A percentile compares a stretch with the other conserved stretches of the same genome.
Evolutionary conservation across 2,329 filamentous ascomycete genomes (phyloP).

Genomic region (Pleomassaria siparia): DNA sequence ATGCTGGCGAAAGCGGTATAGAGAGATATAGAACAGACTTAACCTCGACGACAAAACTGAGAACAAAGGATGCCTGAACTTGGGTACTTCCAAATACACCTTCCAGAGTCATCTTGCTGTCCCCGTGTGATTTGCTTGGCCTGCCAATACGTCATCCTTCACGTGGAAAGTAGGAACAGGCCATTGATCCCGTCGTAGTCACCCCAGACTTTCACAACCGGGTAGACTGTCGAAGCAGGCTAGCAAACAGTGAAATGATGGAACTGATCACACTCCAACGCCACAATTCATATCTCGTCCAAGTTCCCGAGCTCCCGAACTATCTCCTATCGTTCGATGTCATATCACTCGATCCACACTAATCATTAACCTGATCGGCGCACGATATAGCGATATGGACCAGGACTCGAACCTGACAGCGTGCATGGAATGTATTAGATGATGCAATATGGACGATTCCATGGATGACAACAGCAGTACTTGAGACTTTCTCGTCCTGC

Average conservation of each 20-base stretch:
- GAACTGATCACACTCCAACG: background rate
- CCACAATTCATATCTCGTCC: background rate
- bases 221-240: too few relatives aligned
- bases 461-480: conserved; percentile 13
- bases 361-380: conserved; percentile 18
- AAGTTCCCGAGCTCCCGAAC: conserved; percentile 9
- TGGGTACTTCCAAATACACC: too few relatives aligned
- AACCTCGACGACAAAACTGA: background rate
- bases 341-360: conserved; percentile 9
- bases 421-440: conserved; percentile 19
- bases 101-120: too few relatives aligned
- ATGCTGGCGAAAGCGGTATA: conserved; percentile 19
- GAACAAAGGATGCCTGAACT: background rate
- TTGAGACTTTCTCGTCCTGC: conserved; percentile 1
- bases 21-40: background rate
- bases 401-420: conserved; percentile 11
- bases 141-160: too few relatives aligned
- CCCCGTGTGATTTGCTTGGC: too few relatives aligned
- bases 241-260: too few relatives aligned
- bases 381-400: conserved; percentile 9
- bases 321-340: conserved; percentile 12
- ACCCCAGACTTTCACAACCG: too few relatives aligned
- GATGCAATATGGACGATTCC: conserved; percentile 12
- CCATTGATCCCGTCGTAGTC: too few relatives aligned
- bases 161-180: too few relatives aligned